Conservation (phyloP, 495 filamentous ascomycete genomes). For the Margaritispora aquatica region DNA sequence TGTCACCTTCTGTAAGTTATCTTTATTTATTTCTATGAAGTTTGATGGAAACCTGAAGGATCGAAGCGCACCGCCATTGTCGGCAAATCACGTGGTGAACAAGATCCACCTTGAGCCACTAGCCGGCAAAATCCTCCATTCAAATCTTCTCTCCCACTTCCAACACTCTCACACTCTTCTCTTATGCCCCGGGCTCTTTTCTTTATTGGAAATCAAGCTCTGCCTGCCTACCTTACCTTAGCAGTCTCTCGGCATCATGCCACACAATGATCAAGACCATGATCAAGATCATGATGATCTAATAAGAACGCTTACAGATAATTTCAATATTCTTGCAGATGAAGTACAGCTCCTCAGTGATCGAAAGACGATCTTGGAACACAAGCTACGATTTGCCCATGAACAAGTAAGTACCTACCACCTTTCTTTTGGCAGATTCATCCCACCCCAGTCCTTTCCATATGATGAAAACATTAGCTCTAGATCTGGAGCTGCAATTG, state of each 20-base stretch:
- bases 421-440: neutral
- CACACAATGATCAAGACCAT: slow-evolving; percentile 20
- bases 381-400: slow-evolving; percentile 51
- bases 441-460: slow-evolving; percentile 13
- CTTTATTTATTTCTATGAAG: too few relatives aligned
- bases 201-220: neutral
- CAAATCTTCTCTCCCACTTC: neutral
- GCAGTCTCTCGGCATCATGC: slow-evolving; percentile 13
- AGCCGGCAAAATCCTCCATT: neutral
- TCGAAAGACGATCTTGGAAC: slow-evolving; percentile 47
- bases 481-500: slow-evolving; percentile 59
- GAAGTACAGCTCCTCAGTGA: slow-evolving; percentile 50
- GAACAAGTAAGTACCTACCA: slow-evolving; percentile 42
- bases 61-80: too few relatives aligned
- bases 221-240: neutral
- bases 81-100: neutral
- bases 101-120: neutral
- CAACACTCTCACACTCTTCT: neutral
- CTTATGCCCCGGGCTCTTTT: too few relatives aligned
- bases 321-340: slow-evolving; percentile 58
- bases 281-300: slow-evolving; percentile 27
- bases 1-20: too few relatives aligned
- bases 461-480: slow-evolving; percentile 65
- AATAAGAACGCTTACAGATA: slow-evolving; percentile 45
- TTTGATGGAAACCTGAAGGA: too few relatives aligned